Evolutionary conservation across 2,329 filamentous ascomycete genomes (phyloP), one percentile per base, ranked within the genome.

Genomic region (Escovopsis sp.): DNA sequence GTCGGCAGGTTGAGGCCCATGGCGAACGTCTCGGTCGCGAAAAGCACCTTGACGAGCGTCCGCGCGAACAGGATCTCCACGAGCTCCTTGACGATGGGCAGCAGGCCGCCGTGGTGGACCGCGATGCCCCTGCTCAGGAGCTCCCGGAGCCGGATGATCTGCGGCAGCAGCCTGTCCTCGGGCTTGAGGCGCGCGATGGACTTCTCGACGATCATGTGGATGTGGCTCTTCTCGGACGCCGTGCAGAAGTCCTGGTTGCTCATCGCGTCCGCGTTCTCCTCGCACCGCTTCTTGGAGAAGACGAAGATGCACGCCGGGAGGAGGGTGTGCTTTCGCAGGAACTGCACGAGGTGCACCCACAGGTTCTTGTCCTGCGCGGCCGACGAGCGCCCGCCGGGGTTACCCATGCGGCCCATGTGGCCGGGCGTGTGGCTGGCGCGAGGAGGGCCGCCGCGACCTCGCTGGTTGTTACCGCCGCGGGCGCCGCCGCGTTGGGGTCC

Each of bases 1-100:
- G 91, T 98, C 0, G 91, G 91, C 43, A 98, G 65, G 56, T 98
- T 98, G 29, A 98, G 71, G 25, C 91, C 91, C 88, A 98, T 98
- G 31, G 91, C 91, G 60, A 98, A 98, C 0, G 91, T 98, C 59
- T 98, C 91, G 0, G 91, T 98, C 0, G 91, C 91, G 55, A 98
- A 98, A 2, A 98, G 72, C 3, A 98, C 84, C 62, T 98, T 98
- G 44, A 98, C 91, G 42, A 98, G 66, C 1, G 88, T 93, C 60
- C 85, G 87, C 0, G 91, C 89, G 53, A 98, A 98, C 13, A 98
- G 64, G 41, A 98, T 94, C 60, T 98, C 91, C 1, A 98, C 91
- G 20, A 96, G 77, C 59, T 98, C 91, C 60, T 98, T 98, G 51
- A 96, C 87, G 48, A 98, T 98, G 0, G 91, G 91, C 16, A 98